Evolutionary conservation across 306 rosid species (phyloP).

Genomic region (Medicago lupulina): DNA sequence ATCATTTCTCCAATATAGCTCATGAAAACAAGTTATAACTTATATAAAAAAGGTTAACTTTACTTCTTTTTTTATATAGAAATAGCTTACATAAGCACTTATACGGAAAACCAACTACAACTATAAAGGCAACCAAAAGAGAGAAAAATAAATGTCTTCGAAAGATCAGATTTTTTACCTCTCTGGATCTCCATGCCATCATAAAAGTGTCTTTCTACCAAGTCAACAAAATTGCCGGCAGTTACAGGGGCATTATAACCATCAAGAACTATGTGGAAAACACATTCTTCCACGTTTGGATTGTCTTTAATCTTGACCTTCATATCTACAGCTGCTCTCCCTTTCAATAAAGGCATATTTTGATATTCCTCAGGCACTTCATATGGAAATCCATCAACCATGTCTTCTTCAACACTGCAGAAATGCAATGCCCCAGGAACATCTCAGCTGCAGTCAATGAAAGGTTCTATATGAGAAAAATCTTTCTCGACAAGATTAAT

Average conservation of each 20-base stretch:
- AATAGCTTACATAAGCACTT: not conserved
- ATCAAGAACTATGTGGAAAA: conserved; percentile 90
- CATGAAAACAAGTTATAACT: no score
- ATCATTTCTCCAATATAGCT: not conserved
- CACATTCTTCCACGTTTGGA: conserved; percentile 77
- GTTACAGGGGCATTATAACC: conserved; percentile 96
- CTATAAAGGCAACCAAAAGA: no score
- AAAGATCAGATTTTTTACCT: conserved; percentile 58
- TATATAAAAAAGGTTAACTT: no score
- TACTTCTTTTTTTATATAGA: no score
- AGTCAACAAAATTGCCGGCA: conserved; percentile 90
- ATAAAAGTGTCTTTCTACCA: conserved; percentile 92
- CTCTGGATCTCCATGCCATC: conserved; percentile 99
- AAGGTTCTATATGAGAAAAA: conserved; percentile 88
- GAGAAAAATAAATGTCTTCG: no score
- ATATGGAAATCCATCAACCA: conserved; percentile 94
- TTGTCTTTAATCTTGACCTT: conserved; percentile 98
- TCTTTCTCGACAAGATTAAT: conserved; percentile 54
- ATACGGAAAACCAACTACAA: no score
- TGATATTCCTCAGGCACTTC: conserved; percentile 89
- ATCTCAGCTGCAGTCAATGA: conserved; percentile 99
- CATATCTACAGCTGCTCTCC: conserved; percentile 98
- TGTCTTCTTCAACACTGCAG: conserved; percentile 99
- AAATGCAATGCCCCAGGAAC: conserved; percentile 99
- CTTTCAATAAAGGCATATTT: conserved; percentile 86